phyloP scores from a whole-genome alignment of 139 green algal genomes.

The Closterium sp. region DNA sequence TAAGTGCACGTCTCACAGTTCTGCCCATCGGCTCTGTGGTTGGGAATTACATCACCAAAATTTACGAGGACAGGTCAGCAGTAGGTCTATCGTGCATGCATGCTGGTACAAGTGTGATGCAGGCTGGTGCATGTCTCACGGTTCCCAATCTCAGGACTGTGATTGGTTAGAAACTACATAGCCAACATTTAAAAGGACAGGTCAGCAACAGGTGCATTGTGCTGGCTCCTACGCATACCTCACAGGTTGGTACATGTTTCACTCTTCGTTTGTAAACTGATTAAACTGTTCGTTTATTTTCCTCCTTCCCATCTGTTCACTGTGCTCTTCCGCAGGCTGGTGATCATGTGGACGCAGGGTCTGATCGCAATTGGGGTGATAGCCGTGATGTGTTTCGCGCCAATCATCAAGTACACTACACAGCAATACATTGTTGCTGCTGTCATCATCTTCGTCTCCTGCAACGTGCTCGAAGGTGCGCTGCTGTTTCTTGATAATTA shows the following conservation, averaged over 20 bases:
- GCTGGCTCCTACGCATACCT: neutral
- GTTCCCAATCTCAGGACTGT: too few species aligned
- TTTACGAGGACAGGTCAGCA: too few species aligned
- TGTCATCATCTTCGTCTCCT: conserved; percentile 42
- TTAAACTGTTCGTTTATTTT: neutral
- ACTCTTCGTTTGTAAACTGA: too few species aligned
- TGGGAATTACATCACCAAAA: too few species aligned
- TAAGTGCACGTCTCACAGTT: neutral
- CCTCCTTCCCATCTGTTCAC: neutral
- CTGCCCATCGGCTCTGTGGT: neutral
- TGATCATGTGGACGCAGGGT: conserved; percentile 39
- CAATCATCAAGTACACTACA: conserved; percentile 20
- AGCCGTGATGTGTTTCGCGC: conserved; percentile 4
- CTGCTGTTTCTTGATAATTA: neutral
- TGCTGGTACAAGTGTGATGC: too few species aligned
- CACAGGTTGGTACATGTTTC: too few species aligned
- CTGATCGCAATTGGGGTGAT: conserved; percentile 27
- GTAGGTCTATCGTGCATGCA: too few species aligned
- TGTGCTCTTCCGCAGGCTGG: conserved; percentile 11
- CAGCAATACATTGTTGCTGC: conserved; percentile 33
- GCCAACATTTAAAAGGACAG: too few species aligned
- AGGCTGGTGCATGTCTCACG: too few species aligned
- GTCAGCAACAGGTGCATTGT: neutral
- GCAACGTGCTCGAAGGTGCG: conserved; percentile 43
- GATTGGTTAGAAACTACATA: too few species aligned